Base-by-base conservation (phyloP, 805 yeast genomes). In the Starmerella gropengiesseri region DNA sequence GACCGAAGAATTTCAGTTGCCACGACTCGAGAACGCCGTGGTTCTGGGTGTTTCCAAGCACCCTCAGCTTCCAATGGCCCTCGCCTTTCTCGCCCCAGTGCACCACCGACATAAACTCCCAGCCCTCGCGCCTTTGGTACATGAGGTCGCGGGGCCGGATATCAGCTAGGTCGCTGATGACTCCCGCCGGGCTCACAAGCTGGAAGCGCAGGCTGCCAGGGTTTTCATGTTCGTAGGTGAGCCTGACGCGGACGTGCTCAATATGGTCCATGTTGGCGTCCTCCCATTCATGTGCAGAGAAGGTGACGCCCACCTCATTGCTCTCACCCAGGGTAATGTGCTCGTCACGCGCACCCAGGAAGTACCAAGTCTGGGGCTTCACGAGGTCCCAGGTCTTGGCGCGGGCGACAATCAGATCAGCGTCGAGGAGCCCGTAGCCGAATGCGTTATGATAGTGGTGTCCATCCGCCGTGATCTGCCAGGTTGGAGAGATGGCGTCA, bases 91-190 rank as follows among this genome's bases (percentile, higher is more conserved):
- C 87, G 30, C 95, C 95, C 96, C 97, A 91, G 60, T 91, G 97
- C 1, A 94, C 96, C n/a, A 91, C 97, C 9, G 89, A 74, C 84
- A 87, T 84, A 57, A 91, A 91, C 1, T 83, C 81, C 98, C 98
- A 91, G 52, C 81, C 69, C 5, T 58, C 53, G 50, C 84, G 81
- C 0, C 95, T 94, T 1, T 58, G 65, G 2, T 52, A 48, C 5
- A 76, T 67, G 7, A 44, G 50, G 60, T 91, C 98, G 16, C 62
- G 51, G 6, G 62, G 63, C 53, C 98, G 72, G 16, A 69, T 68
- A 19, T 77, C 72, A 0, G 91, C 95, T 47, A 91, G 68, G 34
- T 75, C 73, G 16, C 95, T 84, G 7, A 65, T 65, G 23, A 81
- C 68, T 1, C 94, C 94, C 25, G 60, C 55, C 4, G 98, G 98